These are phyloP conservation scores for Sungouiella thailandica DNA, from an alignment of 805 yeast species.

Conservation along the genomic window DNA sequence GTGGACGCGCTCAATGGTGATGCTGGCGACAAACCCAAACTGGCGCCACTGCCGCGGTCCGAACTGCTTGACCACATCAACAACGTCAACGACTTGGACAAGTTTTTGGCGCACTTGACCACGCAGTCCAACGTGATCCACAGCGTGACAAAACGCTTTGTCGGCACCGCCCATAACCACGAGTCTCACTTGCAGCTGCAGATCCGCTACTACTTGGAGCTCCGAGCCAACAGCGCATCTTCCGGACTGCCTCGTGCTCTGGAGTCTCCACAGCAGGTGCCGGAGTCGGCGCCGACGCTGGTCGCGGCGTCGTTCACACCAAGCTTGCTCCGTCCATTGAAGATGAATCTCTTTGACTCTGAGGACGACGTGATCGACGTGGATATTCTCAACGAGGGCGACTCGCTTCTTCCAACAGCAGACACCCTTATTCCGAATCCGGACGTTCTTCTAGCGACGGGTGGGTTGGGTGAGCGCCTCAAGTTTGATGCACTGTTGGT, in stretches of 20 bases:
- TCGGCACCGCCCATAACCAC: conserved; percentile 9
- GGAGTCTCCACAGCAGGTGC: not conserved
- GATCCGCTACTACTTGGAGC: conserved; percentile 17
- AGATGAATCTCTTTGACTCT: conserved; percentile 12
- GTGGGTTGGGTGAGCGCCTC: not conserved
- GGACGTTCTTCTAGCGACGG: too few relatives aligned
- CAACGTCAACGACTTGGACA: conserved; percentile 36
- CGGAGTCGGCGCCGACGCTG: not conserved
- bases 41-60: conserved; percentile 11
- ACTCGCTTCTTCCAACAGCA: conserved; percentile 7
- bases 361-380: conserved; percentile 14
- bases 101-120: conserved; percentile 32
- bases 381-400: conserved; percentile 13
- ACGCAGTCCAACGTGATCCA: conserved; percentile 35
- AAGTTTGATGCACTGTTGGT: not conserved
- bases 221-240: conserved; percentile 8
- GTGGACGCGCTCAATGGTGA: conserved; percentile 33
- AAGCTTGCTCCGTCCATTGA: conserved; percentile 14
- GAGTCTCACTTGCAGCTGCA: conserved; percentile 14
- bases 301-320: conserved; percentile 11
- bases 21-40: conserved; percentile 5
- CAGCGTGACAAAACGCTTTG: conserved; percentile 31
- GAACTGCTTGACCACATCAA: conserved; percentile 37
- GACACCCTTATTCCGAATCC: conserved; percentile 1
- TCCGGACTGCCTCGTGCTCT: not conserved